These are phyloP conservation scores for Diddensiella santjacobensis DNA, from an alignment of 805 yeast genomes.

Conservation along the genomic window DNA sequence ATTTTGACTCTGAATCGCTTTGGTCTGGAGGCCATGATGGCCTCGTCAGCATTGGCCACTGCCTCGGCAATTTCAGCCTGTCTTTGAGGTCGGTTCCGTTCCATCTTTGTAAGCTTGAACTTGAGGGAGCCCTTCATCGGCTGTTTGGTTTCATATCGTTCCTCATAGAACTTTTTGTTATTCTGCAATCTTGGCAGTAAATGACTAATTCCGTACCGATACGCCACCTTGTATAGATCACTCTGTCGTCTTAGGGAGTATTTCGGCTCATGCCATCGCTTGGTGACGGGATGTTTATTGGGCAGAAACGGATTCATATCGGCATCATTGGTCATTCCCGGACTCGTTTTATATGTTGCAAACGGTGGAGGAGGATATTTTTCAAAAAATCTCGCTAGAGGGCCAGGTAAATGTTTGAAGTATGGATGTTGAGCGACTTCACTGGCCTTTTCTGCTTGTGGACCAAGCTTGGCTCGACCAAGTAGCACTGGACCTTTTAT, in stretches of 20 bases:
- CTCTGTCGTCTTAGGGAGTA: conserved; percentile 79
- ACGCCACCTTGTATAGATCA: conserved; percentile 77
- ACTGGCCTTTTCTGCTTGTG: conserved; percentile 17
- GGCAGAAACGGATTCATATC: conserved; percentile 85
- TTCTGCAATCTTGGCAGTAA: conserved; percentile 65
- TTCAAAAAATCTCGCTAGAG: conserved; percentile 68
- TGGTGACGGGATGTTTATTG: conserved; percentile 77
- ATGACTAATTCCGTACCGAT: conserved; percentile 73
- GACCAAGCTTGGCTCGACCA: conserved; percentile 1
- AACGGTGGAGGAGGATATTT: conserved; percentile 85
- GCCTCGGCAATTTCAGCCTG: conserved; percentile 62
- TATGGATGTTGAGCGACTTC: conserved; percentile 22
- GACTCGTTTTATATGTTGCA: conserved; percentile 57
- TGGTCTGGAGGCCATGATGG: not conserved
- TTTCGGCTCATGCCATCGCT: conserved; percentile 70
- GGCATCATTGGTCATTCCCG: conserved; percentile 61
- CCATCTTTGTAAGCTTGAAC: conserved; percentile 82
- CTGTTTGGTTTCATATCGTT: conserved; percentile 65
- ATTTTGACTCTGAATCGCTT: not conserved
- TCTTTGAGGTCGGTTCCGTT: conserved; percentile 55
- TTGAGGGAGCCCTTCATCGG: conserved; percentile 70
- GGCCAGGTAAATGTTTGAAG: conserved; percentile 62
- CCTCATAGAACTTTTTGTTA: conserved; percentile 67
- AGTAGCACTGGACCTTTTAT: not conserved
- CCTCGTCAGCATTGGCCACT: conserved; percentile 53